Base-by-base conservation (phyloP, 2,329 filamentous ascomycete species). In the Xylariaceae sp. region DNA sequence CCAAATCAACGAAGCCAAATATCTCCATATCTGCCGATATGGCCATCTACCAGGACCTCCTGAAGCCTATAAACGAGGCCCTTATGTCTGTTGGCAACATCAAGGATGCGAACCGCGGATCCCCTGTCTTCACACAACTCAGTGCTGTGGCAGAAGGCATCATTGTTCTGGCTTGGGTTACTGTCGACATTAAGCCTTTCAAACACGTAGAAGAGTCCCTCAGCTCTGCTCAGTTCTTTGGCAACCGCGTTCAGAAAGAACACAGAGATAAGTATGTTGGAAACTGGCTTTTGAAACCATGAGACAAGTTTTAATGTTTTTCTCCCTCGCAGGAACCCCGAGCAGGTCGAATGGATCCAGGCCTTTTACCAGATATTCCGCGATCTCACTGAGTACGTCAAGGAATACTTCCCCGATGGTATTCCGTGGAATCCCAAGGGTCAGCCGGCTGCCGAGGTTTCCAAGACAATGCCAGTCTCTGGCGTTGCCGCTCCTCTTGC, bases 341-440 rank as follows among this genome's bases (percentile, higher is more conserved):
- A 85, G 68, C 89, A 97, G 68, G 82, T 92, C 57, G 88, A 94
- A 71, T 99, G 92, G 85, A 86, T 97, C 39, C 89, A 93, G 70
- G 81, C 91, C n/a, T 97, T 95, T 78, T 96, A 96, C 75, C 86
- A 88, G 69, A 83, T 97, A 61, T 95, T 96, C 79, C 89, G 88
- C 68, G 87, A 92, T 35, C 85, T 99, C 49, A 80, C 85, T 59
- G 86, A 88, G 54, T 97, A 95, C 72, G 86, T 94, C 66, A 93
- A 93, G 77, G 85, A 90, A 68, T 86, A 93, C 73, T 95, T 90
- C 73, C 78, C 85, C 15, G 85, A 81, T 52, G 93, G 92, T 52
- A 82, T 97, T 61, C 83, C 84, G 4, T 99, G 94, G 94, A 97
- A 97, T 74, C 78, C 87, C 51, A 82, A 87, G 65, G 88, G 90